Base-by-base conservation (phyloP, 495 filamentous ascomycete species). In the Penicillium manginii region DNA sequence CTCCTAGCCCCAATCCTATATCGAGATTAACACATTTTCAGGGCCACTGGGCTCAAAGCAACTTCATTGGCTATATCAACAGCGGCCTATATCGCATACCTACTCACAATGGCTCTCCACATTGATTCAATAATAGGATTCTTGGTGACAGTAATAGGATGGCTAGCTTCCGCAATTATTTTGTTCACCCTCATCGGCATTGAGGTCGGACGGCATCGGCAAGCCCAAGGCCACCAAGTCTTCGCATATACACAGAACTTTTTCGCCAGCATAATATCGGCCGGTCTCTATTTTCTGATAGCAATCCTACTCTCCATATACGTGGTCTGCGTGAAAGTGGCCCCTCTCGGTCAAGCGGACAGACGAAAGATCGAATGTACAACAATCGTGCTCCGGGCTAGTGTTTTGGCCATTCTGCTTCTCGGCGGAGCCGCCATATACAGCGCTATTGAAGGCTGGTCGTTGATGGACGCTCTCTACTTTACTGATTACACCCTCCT, bases 401-500 rank as follows among this genome's bases (percentile, higher is more conserved):
- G 91, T 26, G 77, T 67, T n/a, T 88, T 93, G 68, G 75, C 91
- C 45, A 73, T 86, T 9, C 91, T 92, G 65, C 78, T 93, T 22
- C 80, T 90, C 2, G 59, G 89, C n/a, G 91, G 91, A 8, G 87
- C 90, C 2, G 71, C 86, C 22, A 70, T 93, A 2, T 96, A 86
- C 65, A 81, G 80, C 14, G 77, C 78, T 10, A 74, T 93, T 47
- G 91, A 96, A 73, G 81, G 77, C 12, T 96, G 91, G 91, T 63
- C 73, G 29, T 94, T 85, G 63, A 79, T 91, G 0, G 88, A 93
- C 68, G 80, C 86, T 4, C 76, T 96, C 0, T 96, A 91, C 63
- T 96, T 89, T 85, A 86, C 90, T 0, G 85, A 92, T 59, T 88
- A 88, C 54, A 96, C 91, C 0, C 76, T 93, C 7, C 84, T 96